These are phyloP conservation scores for Sugiyamaella smithiae DNA, from an alignment of 805 yeast genomes.

Conservation along the genomic window DNA sequence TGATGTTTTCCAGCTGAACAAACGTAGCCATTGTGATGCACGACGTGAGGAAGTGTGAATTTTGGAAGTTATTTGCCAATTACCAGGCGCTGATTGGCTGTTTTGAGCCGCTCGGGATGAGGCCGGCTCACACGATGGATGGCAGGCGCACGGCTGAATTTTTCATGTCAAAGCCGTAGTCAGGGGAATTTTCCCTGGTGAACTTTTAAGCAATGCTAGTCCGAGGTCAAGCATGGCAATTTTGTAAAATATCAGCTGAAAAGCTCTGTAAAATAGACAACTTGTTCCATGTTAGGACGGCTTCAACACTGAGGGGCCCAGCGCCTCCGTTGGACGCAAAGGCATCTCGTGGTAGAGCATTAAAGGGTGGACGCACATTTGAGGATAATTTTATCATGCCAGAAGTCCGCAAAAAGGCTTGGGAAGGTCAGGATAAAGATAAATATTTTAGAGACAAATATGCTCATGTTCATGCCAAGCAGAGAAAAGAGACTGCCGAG, in stretches of 20 bases:
- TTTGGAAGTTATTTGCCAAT: not conserved
- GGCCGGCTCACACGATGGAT: not conserved
- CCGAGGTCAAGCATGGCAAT: too few species aligned
- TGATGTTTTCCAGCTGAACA: conserved; percentile 37
- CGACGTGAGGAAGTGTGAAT: not conserved
- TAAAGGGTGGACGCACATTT: conserved; percentile 27
- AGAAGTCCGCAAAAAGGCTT: conserved; percentile 47
- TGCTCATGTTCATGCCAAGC: conserved; percentile 63
- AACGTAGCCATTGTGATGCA: conserved; percentile 34
- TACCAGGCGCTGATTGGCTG: not conserved
- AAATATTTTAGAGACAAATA: conserved; percentile 58
- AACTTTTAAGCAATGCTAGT: too few species aligned
- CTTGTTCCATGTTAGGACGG: too few species aligned
- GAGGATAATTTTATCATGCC: conserved; percentile 46
- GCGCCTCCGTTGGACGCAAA: conserved; percentile 4
- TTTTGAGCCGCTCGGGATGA: not conserved
- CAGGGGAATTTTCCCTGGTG: too few species aligned
- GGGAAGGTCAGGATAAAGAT: conserved; percentile 69
- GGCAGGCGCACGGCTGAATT: not conserved
- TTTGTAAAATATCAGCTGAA: too few species aligned
- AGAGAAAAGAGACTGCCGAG: conserved; percentile 31
- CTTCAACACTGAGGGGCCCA: too few species aligned
- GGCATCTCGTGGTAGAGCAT: not conserved
- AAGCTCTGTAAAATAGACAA: too few species aligned
- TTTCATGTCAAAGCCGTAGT: too few species aligned